phyloP scores from a whole-genome alignment of 202 grass and related monocot genomes.

The Bolboschoenoplectus hybrid region DNA sequence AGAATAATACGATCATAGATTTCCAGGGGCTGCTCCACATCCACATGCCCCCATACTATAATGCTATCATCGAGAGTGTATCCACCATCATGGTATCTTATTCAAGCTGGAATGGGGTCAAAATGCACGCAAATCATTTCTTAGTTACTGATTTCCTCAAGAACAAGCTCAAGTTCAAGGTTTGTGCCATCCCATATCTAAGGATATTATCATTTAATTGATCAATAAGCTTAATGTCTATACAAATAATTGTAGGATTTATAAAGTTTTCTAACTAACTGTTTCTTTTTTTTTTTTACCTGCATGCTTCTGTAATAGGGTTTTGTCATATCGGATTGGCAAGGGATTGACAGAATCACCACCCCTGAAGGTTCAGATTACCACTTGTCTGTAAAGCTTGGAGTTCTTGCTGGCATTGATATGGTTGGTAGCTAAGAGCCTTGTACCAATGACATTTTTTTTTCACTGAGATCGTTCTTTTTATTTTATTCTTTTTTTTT shows the following conservation, averaged over 20 bases:
- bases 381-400: constrained; percentile 46
- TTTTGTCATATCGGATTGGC: constrained; percentile 62
- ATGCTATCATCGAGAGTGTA: constrained; percentile 57
- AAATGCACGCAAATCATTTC: constrained; percentile 72
- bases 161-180: constrained; percentile 59
- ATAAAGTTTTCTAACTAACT: neutral
- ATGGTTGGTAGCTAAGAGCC: constrained; percentile 45
- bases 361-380: constrained; percentile 49
- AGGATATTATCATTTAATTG: constrained; percentile 15
- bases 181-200: constrained; percentile 5
- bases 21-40: constrained; percentile 48
- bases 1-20: constrained; percentile 57
- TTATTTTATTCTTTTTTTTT: neutral
- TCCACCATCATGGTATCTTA: constrained; percentile 82
- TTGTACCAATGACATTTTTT: neutral
- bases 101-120: constrained; percentile 78
- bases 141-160: constrained; percentile 73
- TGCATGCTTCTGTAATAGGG: constrained; percentile 45
- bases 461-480: neutral
- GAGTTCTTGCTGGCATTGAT: constrained; percentile 61
- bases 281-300: constrained; percentile 11
- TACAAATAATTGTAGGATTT: neutral
- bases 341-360: constrained; percentile 57
- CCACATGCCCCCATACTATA: constrained; percentile 80
- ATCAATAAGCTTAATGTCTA: constrained; percentile 13